phyloP scores from a whole-genome alignment of 2,329 filamentous ascomycete genomes.

The Pochonia chlamydosporia region DNA sequence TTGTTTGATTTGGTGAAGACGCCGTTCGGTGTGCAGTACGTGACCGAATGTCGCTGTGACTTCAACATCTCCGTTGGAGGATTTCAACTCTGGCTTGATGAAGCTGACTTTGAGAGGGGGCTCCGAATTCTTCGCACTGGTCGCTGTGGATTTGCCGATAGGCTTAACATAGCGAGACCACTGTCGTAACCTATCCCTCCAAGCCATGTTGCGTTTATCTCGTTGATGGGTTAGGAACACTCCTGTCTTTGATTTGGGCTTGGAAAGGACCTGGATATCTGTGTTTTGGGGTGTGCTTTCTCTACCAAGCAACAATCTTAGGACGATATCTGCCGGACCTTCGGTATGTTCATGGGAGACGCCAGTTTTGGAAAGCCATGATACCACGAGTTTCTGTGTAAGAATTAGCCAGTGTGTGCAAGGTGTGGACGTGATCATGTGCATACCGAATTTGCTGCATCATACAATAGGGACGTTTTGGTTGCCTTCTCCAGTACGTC shows the following conservation, averaged over 20 bases:
- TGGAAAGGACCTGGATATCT: conserved; percentile 16
- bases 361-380: conserved; percentile 33
- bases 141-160: conserved; percentile 5
- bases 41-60: conserved; percentile 45
- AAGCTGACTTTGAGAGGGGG: not conserved
- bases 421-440: not conserved
- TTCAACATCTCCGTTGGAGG: conserved; percentile 2
- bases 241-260: conserved; percentile 5
- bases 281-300: conserved; percentile 1
- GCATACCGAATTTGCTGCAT: conserved; percentile 16
- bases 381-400: conserved; percentile 27
- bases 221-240: conserved; percentile 20
- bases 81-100: not conserved
- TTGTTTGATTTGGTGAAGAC: conserved; percentile 3
- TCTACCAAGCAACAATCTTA: conserved; percentile 36
- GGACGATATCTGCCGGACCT: conserved; percentile 36
- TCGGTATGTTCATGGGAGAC: conserved; percentile 24
- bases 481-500: conserved; percentile 27
- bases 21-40: conserved; percentile 33
- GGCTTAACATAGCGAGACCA: conserved; percentile 25
- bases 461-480: conserved; percentile 21
- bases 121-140: not conserved
- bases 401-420: not conserved
- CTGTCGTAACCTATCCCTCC: conserved; percentile 25
- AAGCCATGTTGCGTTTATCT: conserved; percentile 25